phyloP scores from a whole-genome alignment of 2,329 filamentous ascomycete genomes.

The Trichoderma arundinaceum region DNA sequence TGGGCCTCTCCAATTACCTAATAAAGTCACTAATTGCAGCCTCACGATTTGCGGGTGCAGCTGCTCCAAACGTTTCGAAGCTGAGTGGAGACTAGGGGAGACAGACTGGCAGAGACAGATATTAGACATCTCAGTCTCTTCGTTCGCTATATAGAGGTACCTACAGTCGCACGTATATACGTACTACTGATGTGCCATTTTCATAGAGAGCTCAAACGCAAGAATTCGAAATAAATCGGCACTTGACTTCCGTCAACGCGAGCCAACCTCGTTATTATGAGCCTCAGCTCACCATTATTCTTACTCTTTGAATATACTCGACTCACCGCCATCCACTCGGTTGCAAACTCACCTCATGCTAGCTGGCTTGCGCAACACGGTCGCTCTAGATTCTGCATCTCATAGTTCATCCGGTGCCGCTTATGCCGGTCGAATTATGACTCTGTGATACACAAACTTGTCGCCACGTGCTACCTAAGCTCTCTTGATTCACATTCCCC shows the following conservation, averaged over 20 bases:
- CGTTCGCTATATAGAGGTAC: too few species aligned
- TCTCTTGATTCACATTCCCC: slow-evolving; percentile 1
- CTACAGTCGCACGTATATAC: neutral
- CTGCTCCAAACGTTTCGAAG: slow-evolving; percentile 15
- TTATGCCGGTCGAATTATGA: slow-evolving; percentile 23
- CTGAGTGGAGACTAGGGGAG: slow-evolving; percentile 12
- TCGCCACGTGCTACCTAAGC: slow-evolving; percentile 26
- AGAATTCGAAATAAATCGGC: too few species aligned
- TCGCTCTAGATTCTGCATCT: slow-evolving; percentile 16
- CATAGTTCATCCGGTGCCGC: slow-evolving; percentile 17
- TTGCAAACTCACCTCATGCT: neutral
- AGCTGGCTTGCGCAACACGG: slow-evolving; percentile 1
- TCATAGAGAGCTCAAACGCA: too few species aligned
- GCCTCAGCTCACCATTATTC: neutral
- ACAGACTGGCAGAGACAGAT: neutral
- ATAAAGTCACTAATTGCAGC: neutral
- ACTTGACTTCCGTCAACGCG: too few species aligned
- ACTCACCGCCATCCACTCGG: neutral
- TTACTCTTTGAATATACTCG: neutral
- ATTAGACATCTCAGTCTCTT: neutral
- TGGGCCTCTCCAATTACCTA: slow-evolving; percentile 18
- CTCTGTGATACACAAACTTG: slow-evolving; percentile 30
- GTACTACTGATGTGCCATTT: neutral
- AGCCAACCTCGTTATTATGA: too few species aligned
- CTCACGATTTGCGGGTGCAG: slow-evolving; percentile 16